Evolutionary conservation across 805 yeast genomes (phyloP).

Genomic region (Candida lessepsii): DNA sequence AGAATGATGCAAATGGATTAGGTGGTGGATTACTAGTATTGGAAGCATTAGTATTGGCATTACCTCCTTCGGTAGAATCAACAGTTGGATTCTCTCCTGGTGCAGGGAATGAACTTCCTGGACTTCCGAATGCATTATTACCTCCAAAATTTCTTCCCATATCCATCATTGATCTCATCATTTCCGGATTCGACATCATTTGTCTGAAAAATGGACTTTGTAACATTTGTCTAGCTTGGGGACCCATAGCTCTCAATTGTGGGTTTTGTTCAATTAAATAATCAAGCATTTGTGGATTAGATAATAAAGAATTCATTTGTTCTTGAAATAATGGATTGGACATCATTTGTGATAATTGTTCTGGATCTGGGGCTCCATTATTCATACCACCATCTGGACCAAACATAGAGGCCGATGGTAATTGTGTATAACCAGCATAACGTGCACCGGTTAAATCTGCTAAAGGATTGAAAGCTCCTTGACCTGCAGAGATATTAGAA

Average conservation of each 20-base stretch:
- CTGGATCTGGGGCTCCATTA: slow-evolving; percentile 65
- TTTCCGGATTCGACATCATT: slow-evolving; percentile 70
- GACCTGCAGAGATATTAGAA: slow-evolving; percentile 81
- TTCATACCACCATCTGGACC: slow-evolving; percentile 96
- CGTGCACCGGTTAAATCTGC: slow-evolving; percentile 94
- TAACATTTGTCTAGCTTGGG: slow-evolving; percentile 80
- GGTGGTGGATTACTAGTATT: slow-evolving; percentile 22
- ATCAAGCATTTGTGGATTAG: slow-evolving; percentile 87
- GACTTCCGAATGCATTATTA: slow-evolving; percentile 18
- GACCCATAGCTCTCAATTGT: slow-evolving; percentile 81
- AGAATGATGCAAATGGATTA: slow-evolving; percentile 41
- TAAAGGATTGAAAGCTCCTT: slow-evolving; percentile 83
- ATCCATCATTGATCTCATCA: slow-evolving; percentile 78
- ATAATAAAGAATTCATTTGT: slow-evolving; percentile 75
- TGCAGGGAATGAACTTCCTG: slow-evolving; percentile 38
- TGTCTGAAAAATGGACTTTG: slow-evolving; percentile 82
- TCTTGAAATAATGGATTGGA: slow-evolving; percentile 80
- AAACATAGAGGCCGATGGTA: slow-evolving; percentile 85
- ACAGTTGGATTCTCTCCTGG: slow-evolving; percentile 20
- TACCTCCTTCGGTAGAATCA: slow-evolving; percentile 15
- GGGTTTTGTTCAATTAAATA: slow-evolving; percentile 80
- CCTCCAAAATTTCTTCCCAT: slow-evolving; percentile 51
- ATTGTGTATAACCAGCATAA: slow-evolving; percentile 86
- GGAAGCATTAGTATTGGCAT: slow-evolving; percentile 12
- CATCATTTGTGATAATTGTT: slow-evolving; percentile 72